These are phyloP conservation scores for Phytopythium montanum DNA, from an alignment of 352 stramenopile species.

Conservation along the genomic window DNA sequence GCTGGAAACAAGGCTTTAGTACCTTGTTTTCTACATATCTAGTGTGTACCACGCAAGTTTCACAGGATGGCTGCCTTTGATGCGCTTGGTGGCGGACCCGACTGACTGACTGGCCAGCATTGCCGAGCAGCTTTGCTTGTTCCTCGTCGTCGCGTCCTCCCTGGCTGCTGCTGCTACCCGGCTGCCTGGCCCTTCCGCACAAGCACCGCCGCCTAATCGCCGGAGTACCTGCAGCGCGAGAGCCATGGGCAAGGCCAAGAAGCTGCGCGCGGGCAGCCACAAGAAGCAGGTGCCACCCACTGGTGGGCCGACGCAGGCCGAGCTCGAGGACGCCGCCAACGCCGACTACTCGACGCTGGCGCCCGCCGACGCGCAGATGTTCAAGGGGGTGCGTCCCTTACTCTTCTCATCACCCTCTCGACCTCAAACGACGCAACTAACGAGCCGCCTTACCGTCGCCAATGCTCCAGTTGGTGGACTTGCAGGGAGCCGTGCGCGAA, in stretches of 20 bases:
- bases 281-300: conserved; percentile 74
- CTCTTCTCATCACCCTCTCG: no score
- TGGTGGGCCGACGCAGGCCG: conserved; percentile 43
- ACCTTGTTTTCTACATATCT: no score
- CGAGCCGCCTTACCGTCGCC: neutral
- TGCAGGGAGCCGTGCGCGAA: conserved; percentile 81
- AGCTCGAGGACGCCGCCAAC: conserved; percentile 46
- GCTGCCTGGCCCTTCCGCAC: no score
- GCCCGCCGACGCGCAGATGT: conserved; percentile 60
- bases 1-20: no score
- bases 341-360: conserved; percentile 44
- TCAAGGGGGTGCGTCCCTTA: conserved; percentile 52
- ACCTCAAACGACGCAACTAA: neutral
- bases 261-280: conserved; percentile 77
- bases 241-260: conserved; percentile 86
- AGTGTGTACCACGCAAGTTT: conserved; percentile 1
- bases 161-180: no score
- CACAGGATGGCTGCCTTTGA: no score
- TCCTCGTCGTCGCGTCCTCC: no score
- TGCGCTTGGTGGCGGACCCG: no score
- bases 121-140: no score
- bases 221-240: neutral
- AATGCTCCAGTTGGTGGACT: conserved; percentile 43
- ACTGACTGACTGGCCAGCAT: no score
- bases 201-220: neutral